Conservation (phyloP, 1,284 basidiomycete genomes). For the Pholiota adiposa region DNA sequence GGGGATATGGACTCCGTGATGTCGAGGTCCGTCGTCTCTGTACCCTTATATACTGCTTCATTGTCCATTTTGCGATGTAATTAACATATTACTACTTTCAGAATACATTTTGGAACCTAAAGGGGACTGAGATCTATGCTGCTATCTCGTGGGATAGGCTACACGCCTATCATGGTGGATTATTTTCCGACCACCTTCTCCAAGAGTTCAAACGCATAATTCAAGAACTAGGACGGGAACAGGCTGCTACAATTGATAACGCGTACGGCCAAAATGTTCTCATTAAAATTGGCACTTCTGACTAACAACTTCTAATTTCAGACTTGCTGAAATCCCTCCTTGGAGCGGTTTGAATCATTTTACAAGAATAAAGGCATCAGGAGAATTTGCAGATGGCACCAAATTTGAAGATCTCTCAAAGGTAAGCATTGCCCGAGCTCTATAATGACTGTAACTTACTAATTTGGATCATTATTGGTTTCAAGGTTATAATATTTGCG, state of each 20-base stretch:
- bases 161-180: constrained; percentile 13
- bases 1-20: constrained; percentile 5
- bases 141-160: constrained; percentile 14
- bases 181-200: constrained; percentile 16
- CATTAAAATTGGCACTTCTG: too few species aligned
- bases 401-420: constrained; percentile 21
- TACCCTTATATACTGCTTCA: background rate
- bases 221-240: background rate
- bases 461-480: too few species aligned
- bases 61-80: background rate
- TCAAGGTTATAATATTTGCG: constrained; percentile 11
- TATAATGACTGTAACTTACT: too few species aligned
- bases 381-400: constrained; percentile 15
- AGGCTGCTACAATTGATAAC: background rate
- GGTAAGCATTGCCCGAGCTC: too few species aligned
- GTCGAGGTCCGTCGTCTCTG: constrained; percentile 6
- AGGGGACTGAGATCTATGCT: constrained; percentile 5
- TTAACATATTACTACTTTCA: background rate
- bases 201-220: background rate
- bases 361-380: background rate
- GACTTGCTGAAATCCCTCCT: background rate
- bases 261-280: background rate
- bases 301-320: background rate
- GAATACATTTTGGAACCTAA: constrained; percentile 13
- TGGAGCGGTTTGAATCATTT: constrained; percentile 19